Base-by-base conservation (phyloP, 2,329 filamentous ascomycete genomes). In the Meredithiella fracta region DNA sequence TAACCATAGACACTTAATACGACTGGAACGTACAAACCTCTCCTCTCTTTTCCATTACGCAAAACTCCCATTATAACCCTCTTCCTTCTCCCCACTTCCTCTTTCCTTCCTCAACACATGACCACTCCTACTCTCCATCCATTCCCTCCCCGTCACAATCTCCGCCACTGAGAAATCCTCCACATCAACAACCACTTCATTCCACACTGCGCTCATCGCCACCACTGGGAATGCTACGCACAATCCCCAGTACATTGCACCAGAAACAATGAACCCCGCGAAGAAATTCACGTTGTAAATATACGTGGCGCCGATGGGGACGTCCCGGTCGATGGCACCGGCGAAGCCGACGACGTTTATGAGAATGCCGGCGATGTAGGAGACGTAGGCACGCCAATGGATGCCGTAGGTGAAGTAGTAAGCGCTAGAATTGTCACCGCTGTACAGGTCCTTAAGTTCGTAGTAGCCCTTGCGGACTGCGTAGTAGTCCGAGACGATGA, bases 271-370 rank as follows among this genome's bases (percentile, higher is more conserved):
- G 65, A 94, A 90, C 0, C 90, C 90, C 47, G 78, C 77, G 66
- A 96, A 94, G 72, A 90, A 96, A 68, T 95, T 95, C 62, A 96
- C 65, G 61, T 89, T 86, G 72, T 94, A 96, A 59, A 96, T 80
- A 65, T 94, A 94, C 0, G 77, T 80, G 1, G 91, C 90, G 1
- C 84, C 89, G 4, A 78, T 72, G 0, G 91, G 90, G 0, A 95
- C 87, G 1, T 71, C 60, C 17, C 64, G 66, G 0, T 87, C 87
- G 25, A 95, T 77, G 0, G 85, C 88, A 2, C 87, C 89, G 0
- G 82, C 88, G 61, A 96, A 96, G 0, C 90, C 90, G 3, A 95
- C 87, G 3, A 96, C 85, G 62, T 95, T 95, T 72, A 94, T 83
- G 3, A 92, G 66, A 60, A 95, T 94, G 11, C 89, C 89, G 1